Percentiles rank a stretch among this genome's conserved stretches.
These are phyloP conservation scores for Nicotiana sylvestris DNA, from an alignment of 257 asterid genomes.

Conservation along the genomic window DNA sequence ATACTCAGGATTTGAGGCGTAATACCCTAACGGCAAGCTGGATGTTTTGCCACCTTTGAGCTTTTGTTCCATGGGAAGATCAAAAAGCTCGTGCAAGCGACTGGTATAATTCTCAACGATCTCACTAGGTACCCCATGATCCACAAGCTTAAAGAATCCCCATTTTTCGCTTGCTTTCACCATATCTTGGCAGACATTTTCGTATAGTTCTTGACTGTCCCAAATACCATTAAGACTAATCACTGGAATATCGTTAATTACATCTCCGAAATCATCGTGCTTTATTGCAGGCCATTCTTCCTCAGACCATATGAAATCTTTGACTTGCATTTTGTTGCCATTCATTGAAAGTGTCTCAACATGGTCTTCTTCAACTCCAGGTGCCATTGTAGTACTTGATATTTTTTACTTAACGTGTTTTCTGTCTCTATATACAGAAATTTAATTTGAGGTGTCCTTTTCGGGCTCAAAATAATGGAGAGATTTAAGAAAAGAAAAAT, in stretches of 20 bases:
- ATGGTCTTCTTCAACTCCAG: slow-evolving; percentile 15
- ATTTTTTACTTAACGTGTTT: not conserved
- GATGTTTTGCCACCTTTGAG: slow-evolving; percentile 19
- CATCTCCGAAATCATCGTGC: slow-evolving; percentile 12
- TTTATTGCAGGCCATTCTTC: slow-evolving; percentile 23
- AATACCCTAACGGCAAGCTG: slow-evolving; percentile 21
- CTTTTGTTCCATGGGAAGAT: slow-evolving; percentile 26
- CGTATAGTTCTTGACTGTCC: not conserved
- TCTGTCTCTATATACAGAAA: not conserved
- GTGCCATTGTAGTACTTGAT: slow-evolving; percentile 4
- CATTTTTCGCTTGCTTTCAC: slow-evolving; percentile 25
- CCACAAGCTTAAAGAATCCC: slow-evolving; percentile 24
- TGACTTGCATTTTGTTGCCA: slow-evolving; percentile 14
- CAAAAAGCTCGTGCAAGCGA: slow-evolving; percentile 15
- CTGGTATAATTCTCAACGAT: slow-evolving; percentile 1
- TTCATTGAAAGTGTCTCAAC: slow-evolving; percentile 16
- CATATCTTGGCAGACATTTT: slow-evolving; percentile 12
- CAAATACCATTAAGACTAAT: slow-evolving; percentile 8
- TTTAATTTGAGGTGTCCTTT: not conserved
- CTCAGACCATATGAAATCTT: slow-evolving; percentile 18
- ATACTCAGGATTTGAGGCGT: slow-evolving; percentile 18
- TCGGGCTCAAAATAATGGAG: not conserved
- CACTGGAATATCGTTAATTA: slow-evolving; percentile 17
- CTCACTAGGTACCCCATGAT: slow-evolving; percentile 21
- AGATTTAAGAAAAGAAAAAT: not conserved